These are phyloP conservation scores for Candida easanensis DNA, from an alignment of 805 yeast genomes.

Conservation along the genomic window DNA sequence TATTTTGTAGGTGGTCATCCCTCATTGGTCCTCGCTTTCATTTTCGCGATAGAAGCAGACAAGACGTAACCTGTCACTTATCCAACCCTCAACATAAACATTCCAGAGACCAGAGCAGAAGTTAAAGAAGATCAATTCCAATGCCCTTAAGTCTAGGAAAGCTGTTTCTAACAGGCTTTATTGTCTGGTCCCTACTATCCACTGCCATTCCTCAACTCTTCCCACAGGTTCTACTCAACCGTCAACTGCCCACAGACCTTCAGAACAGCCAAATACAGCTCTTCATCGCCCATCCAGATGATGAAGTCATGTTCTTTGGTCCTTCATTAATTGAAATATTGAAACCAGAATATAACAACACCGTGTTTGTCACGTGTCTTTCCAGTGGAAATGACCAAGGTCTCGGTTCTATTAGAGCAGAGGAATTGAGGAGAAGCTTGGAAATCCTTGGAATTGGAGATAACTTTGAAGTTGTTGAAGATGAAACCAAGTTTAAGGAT, in stretches of 20 bases:
- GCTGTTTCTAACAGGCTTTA: background rate
- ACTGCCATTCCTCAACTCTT: background rate
- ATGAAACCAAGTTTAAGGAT: constrained; percentile 53
- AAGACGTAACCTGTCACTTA: too few relatives aligned
- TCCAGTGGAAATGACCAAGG: constrained; percentile 79
- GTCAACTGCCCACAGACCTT: constrained; percentile 1
- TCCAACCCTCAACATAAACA: too few relatives aligned
- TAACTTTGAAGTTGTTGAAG: constrained; percentile 42
- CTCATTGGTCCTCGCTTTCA: background rate
- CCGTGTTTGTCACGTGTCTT: constrained; percentile 61
- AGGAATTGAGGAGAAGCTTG: constrained; percentile 59
- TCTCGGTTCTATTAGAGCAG: constrained; percentile 58
- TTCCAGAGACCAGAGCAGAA: too few relatives aligned
- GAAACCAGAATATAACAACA: constrained; percentile 46
- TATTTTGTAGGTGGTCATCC: too few relatives aligned
- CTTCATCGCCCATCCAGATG: constrained; percentile 95
- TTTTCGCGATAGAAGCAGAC: background rate
- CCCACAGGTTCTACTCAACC: background rate
- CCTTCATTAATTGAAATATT: constrained; percentile 65
- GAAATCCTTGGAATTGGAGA: constrained; percentile 46
- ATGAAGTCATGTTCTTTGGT: constrained; percentile 95
- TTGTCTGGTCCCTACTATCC: background rate
- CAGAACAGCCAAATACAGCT: constrained; percentile 36
- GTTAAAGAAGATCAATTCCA: background rate
- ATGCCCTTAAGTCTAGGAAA: background rate